Base-by-base conservation (phyloP, 345 rosid genomes). In the Gossypium thurberi region DNA sequence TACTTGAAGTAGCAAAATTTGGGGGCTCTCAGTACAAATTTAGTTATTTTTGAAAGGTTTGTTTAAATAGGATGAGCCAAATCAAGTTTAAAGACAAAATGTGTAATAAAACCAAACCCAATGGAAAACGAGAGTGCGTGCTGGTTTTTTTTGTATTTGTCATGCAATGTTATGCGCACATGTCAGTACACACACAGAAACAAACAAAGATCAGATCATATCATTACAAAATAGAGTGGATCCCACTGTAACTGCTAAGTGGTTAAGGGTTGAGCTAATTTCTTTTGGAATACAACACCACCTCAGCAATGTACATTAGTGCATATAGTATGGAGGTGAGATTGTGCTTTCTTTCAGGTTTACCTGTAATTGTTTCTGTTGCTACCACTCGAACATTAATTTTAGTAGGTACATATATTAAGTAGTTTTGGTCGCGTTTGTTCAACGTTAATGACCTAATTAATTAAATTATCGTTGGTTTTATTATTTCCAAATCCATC, bases 231-330 rank as follows among this genome's bases (percentile, higher is more conserved):
- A 42, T 8, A 9, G 26, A 8, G 57, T 61, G 21, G 43, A 60
- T 8, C 73, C 62, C 73, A 55, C 62, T 55, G 62, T 37, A 33
- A 53, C 62, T 28, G 62, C 48, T 33, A 37, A 70, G 62, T 53
- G 50, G 62, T 70, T 69, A 53, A n/a, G 50, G 62, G 62, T 53
- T 15, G 1, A 53, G 61, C 48, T 37, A 23, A 40, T 53, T 33
- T 69, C 9, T 21, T 68, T 18, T n/a, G 21, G 51, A 47, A 14
- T 47, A 33, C 40, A 33, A 5, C 40, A 33, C 40, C 40, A 33
- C 40, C 40, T 33, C 40, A 33, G 40, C 40, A 33, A 0, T 33
- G 6, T 5, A 5, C 40, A 33, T 47, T 12, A 47, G 4, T 68
- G 11, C 15, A 10, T 57, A 57, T 3, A 3, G 58, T 5, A 5